Conservation (phyloP, 371 early-diverging fungal genomes). For the Apophysomyces elegans region DNA sequence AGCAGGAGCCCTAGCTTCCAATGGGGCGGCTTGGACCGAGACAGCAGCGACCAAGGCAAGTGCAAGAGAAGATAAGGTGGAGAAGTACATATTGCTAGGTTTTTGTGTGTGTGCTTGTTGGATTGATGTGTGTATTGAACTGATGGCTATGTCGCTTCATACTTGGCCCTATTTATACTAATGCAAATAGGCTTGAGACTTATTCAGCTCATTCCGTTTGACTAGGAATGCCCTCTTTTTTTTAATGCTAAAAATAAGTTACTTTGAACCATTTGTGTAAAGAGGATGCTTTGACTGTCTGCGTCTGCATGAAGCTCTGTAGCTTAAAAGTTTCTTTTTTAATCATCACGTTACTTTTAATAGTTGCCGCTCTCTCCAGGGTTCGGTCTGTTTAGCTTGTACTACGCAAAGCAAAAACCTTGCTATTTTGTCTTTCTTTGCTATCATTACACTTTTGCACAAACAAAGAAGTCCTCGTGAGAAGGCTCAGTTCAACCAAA, state of each 20-base stretch:
- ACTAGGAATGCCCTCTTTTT: neutral
- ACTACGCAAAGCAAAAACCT: neutral
- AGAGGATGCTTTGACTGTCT: neutral
- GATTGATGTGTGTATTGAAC: neutral
- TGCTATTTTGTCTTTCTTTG: neutral
- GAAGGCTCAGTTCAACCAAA: neutral
- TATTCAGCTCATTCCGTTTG: neutral
- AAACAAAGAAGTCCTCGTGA: neutral
- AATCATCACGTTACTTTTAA: slow-evolving; percentile 1
- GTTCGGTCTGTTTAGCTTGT: neutral
- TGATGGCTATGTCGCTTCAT: neutral
- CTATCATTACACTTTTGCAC: neutral
- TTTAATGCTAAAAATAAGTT: neutral
- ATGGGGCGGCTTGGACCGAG: slow-evolving; percentile 16
- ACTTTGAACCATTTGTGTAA: neutral
- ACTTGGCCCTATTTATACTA: slow-evolving; percentile 3
- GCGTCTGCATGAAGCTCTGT: neutral
- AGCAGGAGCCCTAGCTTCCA: slow-evolving; percentile 17
- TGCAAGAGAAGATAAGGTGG: slow-evolving; percentile 1
- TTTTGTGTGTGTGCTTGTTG: neutral
- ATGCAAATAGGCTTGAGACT: neutral
- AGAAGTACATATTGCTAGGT: slow-evolving; percentile 2
- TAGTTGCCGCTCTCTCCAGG: slow-evolving; percentile 1
- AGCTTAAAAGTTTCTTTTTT: slow-evolving; percentile 1
- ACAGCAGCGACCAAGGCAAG: slow-evolving; percentile 9